Evolutionary conservation across 371 early-diverging fungal species (phyloP), one percentile per base, ranked within the genome.

Genomic region (Caulochytrium protostelioides): DNA sequence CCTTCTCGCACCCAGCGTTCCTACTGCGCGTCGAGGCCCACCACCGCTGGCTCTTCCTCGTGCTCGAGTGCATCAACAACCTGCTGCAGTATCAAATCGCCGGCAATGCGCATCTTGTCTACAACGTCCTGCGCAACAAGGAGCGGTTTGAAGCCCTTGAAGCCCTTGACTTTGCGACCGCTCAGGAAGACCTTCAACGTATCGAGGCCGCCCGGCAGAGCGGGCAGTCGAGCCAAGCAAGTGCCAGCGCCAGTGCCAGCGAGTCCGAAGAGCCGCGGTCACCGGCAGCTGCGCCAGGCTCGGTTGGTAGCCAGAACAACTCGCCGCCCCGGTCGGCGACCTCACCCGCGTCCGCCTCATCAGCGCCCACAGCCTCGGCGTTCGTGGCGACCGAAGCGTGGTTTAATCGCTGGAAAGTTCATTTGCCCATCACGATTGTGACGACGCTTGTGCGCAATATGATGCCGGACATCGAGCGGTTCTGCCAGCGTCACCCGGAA

Each of bases 1-100:
- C 74, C 17, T 76, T 80, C 46, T 61, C 79, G n/a, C 70, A 74
- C 17, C 76, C 84, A 2, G 67, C 66, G 3, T 80, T 81, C 38
- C 48, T 87, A 26, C 52, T 83, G n/a, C 64, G 78, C 0, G 76
- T 74, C 29, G 77, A 80, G 38, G 39, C 55, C 34, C 76, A 84
- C 38, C 73, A 80, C 41, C 65, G 66, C 16, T 54, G 73, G 18
- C 59, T 76, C 9, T 70, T 64, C 0, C 76, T 74, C 39, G 39
- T 83, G 23, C 42, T 83, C 9, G 83, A 83, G 38, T 57, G 69
- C 8, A 67, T 83, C 36, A 75, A 80, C 47, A 76, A 72, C 30
- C 63, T 83, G 14, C 59, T 83, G 15, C 80, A 82, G 45, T 79
- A 80, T 43, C 85, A 81, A 25, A 69, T 60, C 29, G 43, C 52